Conservation (phyloP, 2,329 filamentous ascomycete species). For the Falciphora oryzae region DNA sequence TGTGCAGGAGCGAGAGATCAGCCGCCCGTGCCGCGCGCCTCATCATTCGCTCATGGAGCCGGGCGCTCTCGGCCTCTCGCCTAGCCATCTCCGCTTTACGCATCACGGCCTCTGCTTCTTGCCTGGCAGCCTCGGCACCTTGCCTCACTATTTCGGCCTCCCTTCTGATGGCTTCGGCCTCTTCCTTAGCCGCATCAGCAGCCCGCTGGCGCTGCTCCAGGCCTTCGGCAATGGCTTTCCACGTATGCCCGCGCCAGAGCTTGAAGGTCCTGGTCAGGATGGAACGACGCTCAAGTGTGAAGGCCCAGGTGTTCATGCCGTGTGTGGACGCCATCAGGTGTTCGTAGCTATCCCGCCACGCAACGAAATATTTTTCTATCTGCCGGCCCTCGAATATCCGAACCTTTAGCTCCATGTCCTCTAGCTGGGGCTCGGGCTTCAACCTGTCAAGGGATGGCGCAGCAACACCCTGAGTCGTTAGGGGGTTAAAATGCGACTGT, state of each 20-base stretch:
- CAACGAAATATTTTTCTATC: neutral
- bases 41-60: conserved; percentile 37
- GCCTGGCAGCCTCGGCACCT: neutral
- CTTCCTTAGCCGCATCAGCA: neutral
- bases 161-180: neutral
- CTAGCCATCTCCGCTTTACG: neutral
- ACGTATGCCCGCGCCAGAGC: neutral
- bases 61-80: conserved; percentile 7
- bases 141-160: neutral
- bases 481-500: neutral
- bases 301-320: neutral
- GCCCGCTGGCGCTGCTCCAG: neutral
- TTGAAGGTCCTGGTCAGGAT: neutral
- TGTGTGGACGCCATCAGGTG: neutral
- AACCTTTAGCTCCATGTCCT: neutral
- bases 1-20: conserved; percentile 58
- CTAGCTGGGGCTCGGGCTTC: neutral
- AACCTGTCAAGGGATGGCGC: neutral
- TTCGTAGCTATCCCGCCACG: neutral
- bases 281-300: neutral
- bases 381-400: neutral
- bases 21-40: conserved; percentile 57
- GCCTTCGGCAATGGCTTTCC: neutral
- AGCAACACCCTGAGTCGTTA: neutral
- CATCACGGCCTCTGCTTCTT: neutral